Evolutionary conservation across 2,329 filamentous ascomycete species (phyloP).

Genomic region (Didymella sp.): DNA sequence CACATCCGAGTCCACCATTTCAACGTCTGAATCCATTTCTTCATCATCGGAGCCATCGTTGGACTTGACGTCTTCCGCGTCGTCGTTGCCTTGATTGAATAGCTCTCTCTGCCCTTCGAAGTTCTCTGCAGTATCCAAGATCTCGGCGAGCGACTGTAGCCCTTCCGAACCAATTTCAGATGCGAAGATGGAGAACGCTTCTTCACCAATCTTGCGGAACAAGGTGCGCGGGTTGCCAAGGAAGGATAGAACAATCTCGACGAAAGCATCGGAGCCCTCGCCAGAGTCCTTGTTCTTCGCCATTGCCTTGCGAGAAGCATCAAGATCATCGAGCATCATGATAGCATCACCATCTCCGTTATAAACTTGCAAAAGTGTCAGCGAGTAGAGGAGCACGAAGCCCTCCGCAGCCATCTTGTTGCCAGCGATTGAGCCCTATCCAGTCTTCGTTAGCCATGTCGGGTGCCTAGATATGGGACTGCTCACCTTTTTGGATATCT

Average conservation of each 20-base stretch:
- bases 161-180: conserved; percentile 75
- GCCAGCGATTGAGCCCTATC: conserved; percentile 34
- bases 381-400: conserved; percentile 79
- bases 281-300: conserved; percentile 51
- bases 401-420: conserved; percentile 61
- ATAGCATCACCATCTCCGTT: conserved; percentile 88
- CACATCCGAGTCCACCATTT: conserved; percentile 49
- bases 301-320: conserved; percentile 72
- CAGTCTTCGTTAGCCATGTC: conserved; percentile 16
- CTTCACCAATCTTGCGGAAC: conserved; percentile 83
- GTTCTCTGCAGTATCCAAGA: conserved; percentile 80
- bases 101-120: conserved; percentile 83
- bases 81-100: conserved; percentile 68
- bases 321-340: conserved; percentile 81
- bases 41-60: conserved; percentile 58
- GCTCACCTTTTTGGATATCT: conserved; percentile 36
- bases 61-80: conserved; percentile 51
- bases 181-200: conserved; percentile 86
- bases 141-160: conserved; percentile 70
- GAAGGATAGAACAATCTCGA: conserved; percentile 91
- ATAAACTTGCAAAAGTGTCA: conserved; percentile 87
- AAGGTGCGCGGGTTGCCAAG: conserved; percentile 83
- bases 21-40: conserved; percentile 54
- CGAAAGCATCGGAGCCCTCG: conserved; percentile 56
- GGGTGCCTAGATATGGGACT: background rate